Percentiles rank a stretch among this genome's conserved stretches.
phyloP scores from a whole-genome alignment of 495 filamentous ascomycete species.

The Aspergillus leporis region DNA sequence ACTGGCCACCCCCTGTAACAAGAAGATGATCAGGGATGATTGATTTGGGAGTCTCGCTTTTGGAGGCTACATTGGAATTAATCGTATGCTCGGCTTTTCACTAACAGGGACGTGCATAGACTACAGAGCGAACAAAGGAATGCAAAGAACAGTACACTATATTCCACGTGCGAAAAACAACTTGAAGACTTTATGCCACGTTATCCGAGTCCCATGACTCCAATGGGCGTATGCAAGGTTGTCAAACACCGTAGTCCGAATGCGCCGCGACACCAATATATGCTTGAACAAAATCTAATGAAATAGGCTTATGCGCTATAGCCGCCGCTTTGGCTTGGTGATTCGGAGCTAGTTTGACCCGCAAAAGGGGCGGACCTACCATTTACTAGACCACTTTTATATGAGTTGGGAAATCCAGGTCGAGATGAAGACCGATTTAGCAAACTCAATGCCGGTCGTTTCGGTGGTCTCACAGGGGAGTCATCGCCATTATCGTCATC shows the following conservation, averaged over 20 bases:
- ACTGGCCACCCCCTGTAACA: too few relatives aligned
- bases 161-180: background rate
- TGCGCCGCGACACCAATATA: conserved; percentile 25
- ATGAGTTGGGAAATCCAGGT: conserved; percentile 26
- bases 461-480: conserved; percentile 53
- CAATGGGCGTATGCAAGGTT: conserved; percentile 6
- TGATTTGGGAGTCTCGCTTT: background rate
- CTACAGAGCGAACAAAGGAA: background rate
- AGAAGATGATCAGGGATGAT: too few relatives aligned
- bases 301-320: conserved; percentile 15
- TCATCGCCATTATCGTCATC: conserved; percentile 73
- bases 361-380: conserved; percentile 23
- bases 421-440: conserved; percentile 20
- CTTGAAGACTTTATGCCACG: background rate
- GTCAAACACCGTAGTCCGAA: conserved; percentile 9
- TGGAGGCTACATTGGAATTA: background rate
- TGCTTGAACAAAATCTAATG: conserved; percentile 12
- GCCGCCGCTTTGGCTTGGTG: conserved; percentile 10
- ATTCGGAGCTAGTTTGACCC: conserved; percentile 17
- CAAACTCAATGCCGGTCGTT: conserved; percentile 41
- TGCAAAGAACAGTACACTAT: background rate
- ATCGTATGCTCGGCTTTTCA: background rate
- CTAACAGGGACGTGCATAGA: background rate
- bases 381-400: conserved; percentile 25
- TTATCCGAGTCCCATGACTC: conserved; percentile 6